Conservation (phyloP, 2,329 filamentous ascomycete species). For the Lasiodiplodia citricola region DNA sequence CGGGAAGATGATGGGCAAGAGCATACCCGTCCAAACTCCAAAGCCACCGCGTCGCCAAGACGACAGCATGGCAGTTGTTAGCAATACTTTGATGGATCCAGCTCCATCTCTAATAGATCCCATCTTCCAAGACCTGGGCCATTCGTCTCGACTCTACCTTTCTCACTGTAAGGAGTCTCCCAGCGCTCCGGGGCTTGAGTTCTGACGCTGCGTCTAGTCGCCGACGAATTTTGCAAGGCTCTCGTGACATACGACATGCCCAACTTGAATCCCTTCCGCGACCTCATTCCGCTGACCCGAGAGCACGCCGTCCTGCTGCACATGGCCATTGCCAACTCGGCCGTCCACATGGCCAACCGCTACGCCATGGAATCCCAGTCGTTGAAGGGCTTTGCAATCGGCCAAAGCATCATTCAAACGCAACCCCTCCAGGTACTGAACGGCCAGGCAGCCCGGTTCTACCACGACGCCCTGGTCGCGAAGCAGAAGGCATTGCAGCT, state of each 20-base stretch:
- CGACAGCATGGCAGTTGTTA: neutral
- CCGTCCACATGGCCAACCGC: slow-evolving; percentile 53
- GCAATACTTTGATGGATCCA: neutral
- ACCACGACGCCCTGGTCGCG: slow-evolving; percentile 47
- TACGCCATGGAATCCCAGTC: neutral
- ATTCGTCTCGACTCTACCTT: slow-evolving; percentile 3
- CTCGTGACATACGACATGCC: slow-evolving; percentile 56
- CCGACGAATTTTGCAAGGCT: slow-evolving; percentile 58
- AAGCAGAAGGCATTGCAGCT: slow-evolving; percentile 55
- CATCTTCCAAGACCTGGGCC: slow-evolving; percentile 9
- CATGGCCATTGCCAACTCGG: slow-evolving; percentile 54
- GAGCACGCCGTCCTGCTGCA: slow-evolving; percentile 53
- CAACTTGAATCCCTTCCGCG: slow-evolving; percentile 55
- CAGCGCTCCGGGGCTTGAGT: neutral
- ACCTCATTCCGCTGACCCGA: slow-evolving; percentile 53
- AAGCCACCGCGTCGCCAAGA: neutral
- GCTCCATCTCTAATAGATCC: slow-evolving; percentile 7
- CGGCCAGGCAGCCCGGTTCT: slow-evolving; percentile 29
- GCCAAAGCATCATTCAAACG: neutral
- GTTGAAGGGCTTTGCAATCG: neutral
- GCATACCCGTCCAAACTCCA: slow-evolving; percentile 37
- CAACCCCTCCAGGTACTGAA: neutral
- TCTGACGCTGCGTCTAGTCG: slow-evolving; percentile 7
- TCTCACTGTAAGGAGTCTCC: slow-evolving; percentile 10
- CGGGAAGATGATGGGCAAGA: slow-evolving; percentile 61